Evolutionary conservation across 805 yeast species (phyloP).

Genomic region (Maudiozyma bulderi): DNA sequence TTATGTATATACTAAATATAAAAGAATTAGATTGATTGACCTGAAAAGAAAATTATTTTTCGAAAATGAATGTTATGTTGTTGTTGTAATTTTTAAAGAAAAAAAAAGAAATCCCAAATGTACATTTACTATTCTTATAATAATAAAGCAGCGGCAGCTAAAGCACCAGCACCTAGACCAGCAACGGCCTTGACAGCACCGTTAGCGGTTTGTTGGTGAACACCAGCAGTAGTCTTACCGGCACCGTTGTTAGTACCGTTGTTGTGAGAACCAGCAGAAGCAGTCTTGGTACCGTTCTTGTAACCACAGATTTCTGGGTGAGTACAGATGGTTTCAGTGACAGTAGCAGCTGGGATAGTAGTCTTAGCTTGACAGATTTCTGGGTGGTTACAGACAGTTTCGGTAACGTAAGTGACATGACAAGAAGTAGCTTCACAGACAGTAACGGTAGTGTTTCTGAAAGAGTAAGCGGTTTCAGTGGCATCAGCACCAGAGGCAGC

Average conservation of each 20-base stretch:
- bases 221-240: conserved; percentile 15
- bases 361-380: not conserved
- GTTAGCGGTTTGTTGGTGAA: conserved; percentile 14
- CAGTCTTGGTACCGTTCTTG: not conserved
- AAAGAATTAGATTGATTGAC: no score
- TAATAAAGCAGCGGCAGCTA: conserved; percentile 16
- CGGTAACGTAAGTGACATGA: not conserved
- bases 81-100: not conserved
- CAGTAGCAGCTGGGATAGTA: not conserved
- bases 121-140: conserved; percentile 5
- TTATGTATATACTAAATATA: no score
- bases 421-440: conserved; percentile 1
- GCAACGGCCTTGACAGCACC: conserved; percentile 12
- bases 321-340: not conserved
- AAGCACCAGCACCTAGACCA: conserved; percentile 16
- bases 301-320: not conserved
- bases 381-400: conserved; percentile 1
- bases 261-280: not conserved
- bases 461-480: conserved; percentile 26
- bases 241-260: conserved; percentile 5
- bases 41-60: no score
- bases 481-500: conserved; percentile 11
- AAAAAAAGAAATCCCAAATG: not conserved
- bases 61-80: no score
- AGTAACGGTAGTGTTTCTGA: conserved; percentile 1